Percentiles rank a stretch among this genome's conserved stretches.
These are phyloP conservation scores for Saccharomycopsis hybrid DNA, from an alignment of 1,139 yeast species.

Conservation along the genomic window DNA sequence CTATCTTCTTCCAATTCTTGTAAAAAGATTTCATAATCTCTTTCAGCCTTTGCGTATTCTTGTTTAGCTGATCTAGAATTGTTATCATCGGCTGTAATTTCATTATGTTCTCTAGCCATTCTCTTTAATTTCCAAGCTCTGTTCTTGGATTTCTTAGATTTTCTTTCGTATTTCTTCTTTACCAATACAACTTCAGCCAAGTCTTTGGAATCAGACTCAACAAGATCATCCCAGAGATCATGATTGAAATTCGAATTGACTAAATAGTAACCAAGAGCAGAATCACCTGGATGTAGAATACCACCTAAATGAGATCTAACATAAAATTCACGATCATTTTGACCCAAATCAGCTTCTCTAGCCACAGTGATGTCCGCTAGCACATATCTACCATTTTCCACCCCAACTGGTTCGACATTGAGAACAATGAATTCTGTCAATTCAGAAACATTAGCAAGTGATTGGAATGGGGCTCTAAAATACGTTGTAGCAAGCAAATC, in stretches of 20 bases:
- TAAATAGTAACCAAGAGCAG: conserved; percentile 83
- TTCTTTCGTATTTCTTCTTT: conserved; percentile 84
- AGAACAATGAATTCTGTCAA: conserved; percentile 84
- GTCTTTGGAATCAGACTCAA: conserved; percentile 44
- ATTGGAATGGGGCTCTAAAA: conserved; percentile 82
- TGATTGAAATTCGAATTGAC: conserved; percentile 82
- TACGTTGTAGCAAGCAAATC: conserved; percentile 71
- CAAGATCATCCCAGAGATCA: conserved; percentile 71
- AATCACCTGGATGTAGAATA: conserved; percentile 91
- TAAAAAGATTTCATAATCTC: conserved; percentile 91
- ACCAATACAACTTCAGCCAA: conserved; percentile 88
- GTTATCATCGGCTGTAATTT: conserved; percentile 67
- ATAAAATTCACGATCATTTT: conserved; percentile 72
- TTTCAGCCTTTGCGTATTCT: conserved; percentile 88
- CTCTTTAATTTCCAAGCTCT: conserved; percentile 95
- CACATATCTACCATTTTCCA: conserved; percentile 71
- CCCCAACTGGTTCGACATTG: conserved; percentile 92
- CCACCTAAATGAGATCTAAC: conserved; percentile 91
- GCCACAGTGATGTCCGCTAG: conserved; percentile 88
- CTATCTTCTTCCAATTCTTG: conserved; percentile 97
- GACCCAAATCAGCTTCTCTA: conserved; percentile 78
- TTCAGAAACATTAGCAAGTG: conserved; percentile 72
- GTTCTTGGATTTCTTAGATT: conserved; percentile 67
- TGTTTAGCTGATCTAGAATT: conserved; percentile 71
- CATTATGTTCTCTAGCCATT: conserved; percentile 94